A percentile compares a stretch with the other conserved stretches of the same genome.
These are phyloP conservation scores for Yarrowia yakushimensis DNA, from an alignment of 805 yeast genomes.

Conservation along the genomic window DNA sequence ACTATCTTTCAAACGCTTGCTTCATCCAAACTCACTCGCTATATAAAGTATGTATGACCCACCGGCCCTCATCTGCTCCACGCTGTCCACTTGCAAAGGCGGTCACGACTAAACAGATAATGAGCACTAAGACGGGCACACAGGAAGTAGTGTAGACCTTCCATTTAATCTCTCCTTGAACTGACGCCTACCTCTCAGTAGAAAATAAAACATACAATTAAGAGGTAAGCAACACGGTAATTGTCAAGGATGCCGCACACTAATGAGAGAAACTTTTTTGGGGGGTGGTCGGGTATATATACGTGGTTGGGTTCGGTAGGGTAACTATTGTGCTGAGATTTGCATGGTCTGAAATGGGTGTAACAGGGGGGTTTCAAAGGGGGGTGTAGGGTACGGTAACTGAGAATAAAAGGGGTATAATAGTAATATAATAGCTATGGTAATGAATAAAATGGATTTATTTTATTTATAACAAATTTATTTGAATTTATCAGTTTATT, in stretches of 20 bases:
- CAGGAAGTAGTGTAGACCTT: constrained; percentile 34
- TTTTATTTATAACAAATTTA: too few species aligned
- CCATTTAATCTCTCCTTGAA: constrained; percentile 60
- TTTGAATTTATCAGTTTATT: not conserved
- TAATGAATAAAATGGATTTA: too few species aligned
- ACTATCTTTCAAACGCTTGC: too few species aligned
- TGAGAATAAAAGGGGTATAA: too few species aligned
- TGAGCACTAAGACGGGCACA: constrained; percentile 63
- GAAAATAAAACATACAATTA: constrained; percentile 33
- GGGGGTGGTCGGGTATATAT: constrained; percentile 1
- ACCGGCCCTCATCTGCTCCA: constrained; percentile 57
- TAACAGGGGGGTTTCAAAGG: not conserved
- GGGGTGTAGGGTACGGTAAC: not conserved
- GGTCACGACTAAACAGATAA: constrained; percentile 39
- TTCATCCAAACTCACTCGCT: too few species aligned
- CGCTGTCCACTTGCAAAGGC: constrained; percentile 42
- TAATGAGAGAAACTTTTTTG: constrained; percentile 35
- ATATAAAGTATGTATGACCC: constrained; percentile 49
- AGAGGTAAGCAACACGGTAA: constrained; percentile 68
- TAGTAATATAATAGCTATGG: too few species aligned
- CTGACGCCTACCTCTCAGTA: constrained; percentile 58
- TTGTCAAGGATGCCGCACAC: constrained; percentile 74
- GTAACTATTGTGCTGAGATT: constrained; percentile 10
- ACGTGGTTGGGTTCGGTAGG: not conserved
- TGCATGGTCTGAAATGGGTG: not conserved